Base-by-base conservation (phyloP, 1,284 basidiomycete species). In the Vanrija sp. region DNA sequence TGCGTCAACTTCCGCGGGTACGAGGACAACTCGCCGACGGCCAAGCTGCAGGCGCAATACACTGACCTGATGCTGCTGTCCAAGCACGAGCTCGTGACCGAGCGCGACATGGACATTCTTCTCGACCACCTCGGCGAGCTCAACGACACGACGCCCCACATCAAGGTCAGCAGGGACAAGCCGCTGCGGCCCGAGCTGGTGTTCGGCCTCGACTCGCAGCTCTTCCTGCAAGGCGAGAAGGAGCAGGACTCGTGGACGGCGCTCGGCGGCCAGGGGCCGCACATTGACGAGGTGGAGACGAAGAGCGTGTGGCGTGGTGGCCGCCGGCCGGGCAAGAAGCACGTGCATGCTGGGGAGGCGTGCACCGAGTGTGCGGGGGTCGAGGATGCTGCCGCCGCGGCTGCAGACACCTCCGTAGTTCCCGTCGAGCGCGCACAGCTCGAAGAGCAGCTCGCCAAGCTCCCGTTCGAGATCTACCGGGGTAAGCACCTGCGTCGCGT, bases 11-110 rank as follows among this genome's bases (percentile, higher is more conserved):
- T 94, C 72, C 72, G 78, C 7, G 91, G 91, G 1, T 94, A 94
- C 72, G 91, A 94, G 71, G 91, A 95, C 71, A 86, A 83, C 3
- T 90, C 87, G 21, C 86, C 87, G 0, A 91, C 90, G 6, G 91
- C 91, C 28, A 88, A 84, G 74, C 89, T 94, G 83, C 91, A 93
- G 78, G 89, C 91, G n/a, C 87, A 87, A 67, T 95, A 93, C 71
- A 91, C 90, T 3, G 91, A 95, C 68, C 81, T 92, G 44, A 85
- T 94, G 52, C 79, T 94, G 26, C 83, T 95, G 83, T 91, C 91
- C 67, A 94, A 95, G 80, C 91, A 87, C 85, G 89, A 93, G 63
- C 83, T 87, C 55, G 80, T 72, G 43, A 81, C 86, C 9, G 89
- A 90, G 58, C 83, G 86, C 29, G 80, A 84, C 38, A 80, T 91